Percentiles rank a stretch among this genome's conserved stretches.
These are phyloP conservation scores for Agarophyton chilense DNA, from an alignment of 23 red algal species.

Conservation along the genomic window DNA sequence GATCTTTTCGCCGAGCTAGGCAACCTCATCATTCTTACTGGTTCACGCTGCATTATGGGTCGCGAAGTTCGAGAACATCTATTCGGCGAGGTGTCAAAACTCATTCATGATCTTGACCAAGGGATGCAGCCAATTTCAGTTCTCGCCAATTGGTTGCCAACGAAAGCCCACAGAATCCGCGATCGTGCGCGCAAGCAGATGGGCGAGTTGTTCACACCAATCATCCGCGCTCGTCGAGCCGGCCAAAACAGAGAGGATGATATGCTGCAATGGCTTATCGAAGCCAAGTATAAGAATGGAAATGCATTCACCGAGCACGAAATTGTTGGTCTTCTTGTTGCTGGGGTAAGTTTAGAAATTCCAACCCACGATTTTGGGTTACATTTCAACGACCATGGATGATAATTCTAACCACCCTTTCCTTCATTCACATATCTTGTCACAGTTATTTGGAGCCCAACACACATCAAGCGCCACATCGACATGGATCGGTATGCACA, in stretches of 20 bases:
- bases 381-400: too few species aligned
- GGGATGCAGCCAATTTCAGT: slow-evolving; percentile 99
- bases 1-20: slow-evolving; percentile 84
- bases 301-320: slow-evolving; percentile 69
- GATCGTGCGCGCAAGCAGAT: slow-evolving; percentile 85
- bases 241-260: slow-evolving; percentile 77
- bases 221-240: slow-evolving; percentile 79
- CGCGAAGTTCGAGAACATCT: slow-evolving; percentile 95
- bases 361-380: neutral
- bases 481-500: slow-evolving; percentile 89
- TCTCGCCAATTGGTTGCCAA: slow-evolving; percentile 93
- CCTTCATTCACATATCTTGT: too few species aligned
- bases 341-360: slow-evolving; percentile 48
- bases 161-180: slow-evolving; percentile 74
- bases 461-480: slow-evolving; percentile 95
- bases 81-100: slow-evolving; percentile 93
- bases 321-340: slow-evolving; percentile 82
- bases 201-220: slow-evolving; percentile 69
- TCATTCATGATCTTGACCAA: slow-evolving; percentile 95
- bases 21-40: slow-evolving; percentile 97
- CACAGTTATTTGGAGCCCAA: slow-evolving; percentile 91
- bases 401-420: too few species aligned
- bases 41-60: slow-evolving; percentile 96
- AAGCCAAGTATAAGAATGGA: slow-evolving; percentile 87
- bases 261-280: slow-evolving; percentile 95